phyloP scores from a whole-genome alignment of 2,329 filamentous ascomycete species.

The Bipolaris sorokiniana region DNA sequence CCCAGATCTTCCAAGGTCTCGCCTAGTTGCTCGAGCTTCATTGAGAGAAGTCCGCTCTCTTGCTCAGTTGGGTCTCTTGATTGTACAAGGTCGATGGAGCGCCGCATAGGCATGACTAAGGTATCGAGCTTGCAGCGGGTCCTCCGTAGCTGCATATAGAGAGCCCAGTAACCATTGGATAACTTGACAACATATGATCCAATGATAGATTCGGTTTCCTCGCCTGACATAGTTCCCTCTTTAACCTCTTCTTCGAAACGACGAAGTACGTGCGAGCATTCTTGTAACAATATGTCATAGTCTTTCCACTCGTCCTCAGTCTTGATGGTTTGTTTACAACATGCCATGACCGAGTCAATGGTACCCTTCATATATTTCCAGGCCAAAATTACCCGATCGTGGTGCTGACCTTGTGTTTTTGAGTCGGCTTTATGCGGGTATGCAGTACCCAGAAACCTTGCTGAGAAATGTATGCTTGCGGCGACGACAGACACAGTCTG shows the following conservation, averaged over 20 bases:
- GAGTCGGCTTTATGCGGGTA: constrained; percentile 24
- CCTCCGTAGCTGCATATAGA: constrained; percentile 61
- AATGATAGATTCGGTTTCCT: constrained; percentile 20
- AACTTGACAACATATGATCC: constrained; percentile 63
- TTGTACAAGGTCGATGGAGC: constrained; percentile 68
- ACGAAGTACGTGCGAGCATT: constrained; percentile 37
- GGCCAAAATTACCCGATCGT: constrained; percentile 32
- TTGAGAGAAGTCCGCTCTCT: constrained; percentile 64
- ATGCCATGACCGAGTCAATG: constrained; percentile 44
- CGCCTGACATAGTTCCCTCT: constrained; percentile 5
- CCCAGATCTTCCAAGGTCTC: constrained; percentile 64
- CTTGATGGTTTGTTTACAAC: constrained; percentile 38
- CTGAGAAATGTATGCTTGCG: constrained; percentile 41
- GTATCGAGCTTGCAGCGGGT: constrained; percentile 51
- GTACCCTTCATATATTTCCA: constrained; percentile 42
- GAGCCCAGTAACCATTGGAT: constrained; percentile 74
- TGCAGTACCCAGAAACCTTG: constrained; percentile 39
- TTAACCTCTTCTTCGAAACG: constrained; percentile 31
- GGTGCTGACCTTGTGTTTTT: constrained; percentile 25
- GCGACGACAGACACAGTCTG: constrained; percentile 34
- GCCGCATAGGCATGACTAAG: constrained; percentile 64
- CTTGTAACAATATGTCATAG: constrained; percentile 41
- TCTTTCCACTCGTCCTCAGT: constrained; percentile 37
- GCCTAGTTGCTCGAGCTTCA: constrained; percentile 71
- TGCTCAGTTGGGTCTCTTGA: constrained; percentile 61